Evolutionary conservation across 2,329 filamentous ascomycete genomes (phyloP).

Genomic region (Pleoardoris graminearum): DNA sequence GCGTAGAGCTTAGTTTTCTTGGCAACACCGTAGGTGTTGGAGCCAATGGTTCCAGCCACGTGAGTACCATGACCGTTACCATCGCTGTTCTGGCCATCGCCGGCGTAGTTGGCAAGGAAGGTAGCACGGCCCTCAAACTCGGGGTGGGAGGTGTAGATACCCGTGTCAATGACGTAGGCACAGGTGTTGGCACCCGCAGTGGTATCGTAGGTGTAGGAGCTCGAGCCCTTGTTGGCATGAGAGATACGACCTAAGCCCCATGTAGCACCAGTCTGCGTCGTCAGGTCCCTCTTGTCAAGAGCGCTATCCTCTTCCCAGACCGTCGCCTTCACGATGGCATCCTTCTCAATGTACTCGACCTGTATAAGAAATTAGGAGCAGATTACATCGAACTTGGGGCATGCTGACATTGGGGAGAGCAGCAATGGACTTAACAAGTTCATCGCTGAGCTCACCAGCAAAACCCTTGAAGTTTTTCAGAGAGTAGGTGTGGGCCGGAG

Average conservation of each 20-base stretch:
- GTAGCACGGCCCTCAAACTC: slow-evolving; percentile 47
- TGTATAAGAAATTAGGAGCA: slow-evolving; percentile 16
- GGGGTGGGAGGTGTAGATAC: slow-evolving; percentile 59
- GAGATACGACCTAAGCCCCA: slow-evolving; percentile 51
- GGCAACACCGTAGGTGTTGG: slow-evolving; percentile 42
- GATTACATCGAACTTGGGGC: neutral
- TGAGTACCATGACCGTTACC: slow-evolving; percentile 46
- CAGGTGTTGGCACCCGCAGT: slow-evolving; percentile 49
- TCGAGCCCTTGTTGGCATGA: slow-evolving; percentile 33
- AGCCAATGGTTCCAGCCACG: slow-evolving; percentile 29
- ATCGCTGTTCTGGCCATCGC: slow-evolving; percentile 41
- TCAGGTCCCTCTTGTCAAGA: slow-evolving; percentile 39
- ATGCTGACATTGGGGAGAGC: slow-evolving; percentile 34
- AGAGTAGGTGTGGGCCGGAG: slow-evolving; percentile 41
- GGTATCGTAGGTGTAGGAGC: slow-evolving; percentile 46
- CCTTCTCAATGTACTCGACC: slow-evolving; percentile 48
- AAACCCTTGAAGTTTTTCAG: slow-evolving; percentile 48
- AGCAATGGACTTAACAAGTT: slow-evolving; percentile 34
- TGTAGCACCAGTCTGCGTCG: slow-evolving; percentile 45
- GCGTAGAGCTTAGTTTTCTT: slow-evolving; percentile 46
- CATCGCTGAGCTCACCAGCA: slow-evolving; percentile 40
- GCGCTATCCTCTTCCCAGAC: slow-evolving; percentile 12
- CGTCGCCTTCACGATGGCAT: slow-evolving; percentile 41
- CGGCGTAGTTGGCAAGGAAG: slow-evolving; percentile 44
- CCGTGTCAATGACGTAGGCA: slow-evolving; percentile 68